Evolutionary conservation across 805 yeast genomes (phyloP), one percentile per base, ranked within the genome.

Genomic region (Nakazawaea sp.): DNA sequence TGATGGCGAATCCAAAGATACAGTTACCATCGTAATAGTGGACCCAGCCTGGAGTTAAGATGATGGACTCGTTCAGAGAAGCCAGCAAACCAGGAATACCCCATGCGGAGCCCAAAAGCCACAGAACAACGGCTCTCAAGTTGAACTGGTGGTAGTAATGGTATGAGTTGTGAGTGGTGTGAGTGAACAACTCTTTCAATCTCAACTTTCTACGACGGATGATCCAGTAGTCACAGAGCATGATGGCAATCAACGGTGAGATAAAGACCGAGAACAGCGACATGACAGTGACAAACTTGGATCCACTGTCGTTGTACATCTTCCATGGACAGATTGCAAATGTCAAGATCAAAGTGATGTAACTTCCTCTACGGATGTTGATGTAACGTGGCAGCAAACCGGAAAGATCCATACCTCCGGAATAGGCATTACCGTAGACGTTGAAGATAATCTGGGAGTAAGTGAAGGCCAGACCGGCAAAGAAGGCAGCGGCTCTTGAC

Each of bases 351-450:
- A 62, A 53, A 16, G 53, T 48, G 48, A 69, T 47, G 50, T 58
- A 57, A 19, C 73, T 68, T 13, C 78, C 80, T 29, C 75, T 52
- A 31, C 57, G 52, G 32, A 70, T 57, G 44, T 64, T 63, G 46
- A 70, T 51, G 42, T 58, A 66, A 38, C 56, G 53, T 18, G 75
- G 75, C 33, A 61, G 56, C 41, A 72, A 45, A 39, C 70, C 76
- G 16, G 72, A 64, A 45, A 72, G 45, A 44, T 71, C 77, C 58
- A 70, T 72, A 10, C 74, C 75, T 12, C 70, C 72, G 26, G 71
- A 58, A 29, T 66, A 56, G 29, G 64, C 66, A 35, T 62, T 58
- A 31, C 61, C 60, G 20, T 64, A 51, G 18, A 64, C 57, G 38
- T 64, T 64, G 46, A 63, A 61, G 12, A 63, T 53, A 31, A 65